Evolutionary conservation across 1,284 basidiomycete species (phyloP).

Genomic region (Laetiporus sulphureus): DNA sequence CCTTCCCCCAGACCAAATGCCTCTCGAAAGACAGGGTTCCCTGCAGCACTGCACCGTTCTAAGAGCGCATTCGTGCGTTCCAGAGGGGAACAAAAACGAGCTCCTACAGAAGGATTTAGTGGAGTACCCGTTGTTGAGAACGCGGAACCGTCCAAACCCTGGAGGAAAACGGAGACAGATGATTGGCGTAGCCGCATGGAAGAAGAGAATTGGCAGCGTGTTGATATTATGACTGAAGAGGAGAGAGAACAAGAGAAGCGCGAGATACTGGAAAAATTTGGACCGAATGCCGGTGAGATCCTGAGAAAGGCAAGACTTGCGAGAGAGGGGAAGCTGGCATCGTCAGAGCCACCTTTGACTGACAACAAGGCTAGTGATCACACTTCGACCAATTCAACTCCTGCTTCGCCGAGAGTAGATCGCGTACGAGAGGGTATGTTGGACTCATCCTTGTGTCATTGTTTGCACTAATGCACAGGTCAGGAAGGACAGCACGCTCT

Average conservation of each 20-base stretch:
- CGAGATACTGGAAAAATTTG: conserved; percentile 65
- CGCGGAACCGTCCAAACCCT: neutral
- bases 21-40: conserved; percentile 42
- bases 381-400: too few relatives aligned
- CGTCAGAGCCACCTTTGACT: too few relatives aligned
- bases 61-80: conserved; percentile 53
- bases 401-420: too few relatives aligned
- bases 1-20: conserved; percentile 24
- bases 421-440: too few relatives aligned
- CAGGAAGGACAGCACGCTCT: conserved; percentile 17
- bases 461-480: neutral
- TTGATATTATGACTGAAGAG: conserved; percentile 39
- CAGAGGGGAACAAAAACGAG: conserved; percentile 29
- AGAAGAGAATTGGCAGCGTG: conserved; percentile 35
- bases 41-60: conserved; percentile 52
- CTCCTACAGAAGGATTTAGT: conserved; percentile 5
- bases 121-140: conserved; percentile 14
- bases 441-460: neutral
- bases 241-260: conserved; percentile 40
- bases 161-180: conserved; percentile 5
- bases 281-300: conserved; percentile 51
- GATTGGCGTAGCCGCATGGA: conserved; percentile 29
- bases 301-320: conserved; percentile 44
- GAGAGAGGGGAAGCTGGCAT: too few relatives aligned
- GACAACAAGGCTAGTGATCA: too few relatives aligned